These are phyloP conservation scores for Fusarium sublunatum DNA, from an alignment of 2,329 filamentous ascomycete genomes.

Conservation along the genomic window DNA sequence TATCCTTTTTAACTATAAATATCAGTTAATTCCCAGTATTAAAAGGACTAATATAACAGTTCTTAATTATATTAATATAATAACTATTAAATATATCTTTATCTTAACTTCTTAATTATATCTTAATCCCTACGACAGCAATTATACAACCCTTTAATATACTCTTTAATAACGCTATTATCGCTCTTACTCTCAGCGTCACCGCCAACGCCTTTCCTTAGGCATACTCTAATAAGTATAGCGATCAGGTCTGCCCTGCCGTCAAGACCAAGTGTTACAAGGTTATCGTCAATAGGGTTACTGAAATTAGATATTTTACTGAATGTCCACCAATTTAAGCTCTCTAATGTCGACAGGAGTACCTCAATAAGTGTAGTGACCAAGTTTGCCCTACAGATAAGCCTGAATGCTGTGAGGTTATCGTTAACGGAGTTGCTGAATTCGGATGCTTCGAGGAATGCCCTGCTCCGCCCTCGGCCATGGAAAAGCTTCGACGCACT, in stretches of 20 bases:
- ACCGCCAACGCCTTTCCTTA: constrained; percentile 11
- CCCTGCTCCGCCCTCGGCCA: too few relatives aligned
- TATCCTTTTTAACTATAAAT: constrained; percentile 3
- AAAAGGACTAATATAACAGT: constrained; percentile 6
- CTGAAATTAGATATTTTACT: constrained; percentile 11
- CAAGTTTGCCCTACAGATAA: too few relatives aligned
- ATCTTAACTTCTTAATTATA: background rate
- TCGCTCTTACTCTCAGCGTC: constrained; percentile 15
- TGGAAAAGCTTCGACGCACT: background rate
- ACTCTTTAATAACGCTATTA: constrained; percentile 10
- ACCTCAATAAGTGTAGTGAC: too few relatives aligned
- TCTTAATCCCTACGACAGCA: constrained; percentile 1
- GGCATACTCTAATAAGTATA: constrained; percentile 17
- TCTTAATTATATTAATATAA: background rate
- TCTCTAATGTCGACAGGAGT: background rate
- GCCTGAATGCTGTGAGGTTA: too few relatives aligned
- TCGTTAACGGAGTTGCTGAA: too few relatives aligned
- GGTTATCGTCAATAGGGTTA: constrained; percentile 8
- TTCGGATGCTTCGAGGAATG: background rate
- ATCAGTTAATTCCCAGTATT: background rate
- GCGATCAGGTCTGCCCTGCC: constrained; percentile 10
- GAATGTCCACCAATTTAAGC: constrained; percentile 13
- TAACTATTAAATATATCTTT: background rate
- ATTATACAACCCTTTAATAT: constrained; percentile 9
- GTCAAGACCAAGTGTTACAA: constrained; percentile 6